phyloP scores from a whole-genome alignment of 2,329 filamentous ascomycete species.

The Paraconiothyrium sp. region DNA sequence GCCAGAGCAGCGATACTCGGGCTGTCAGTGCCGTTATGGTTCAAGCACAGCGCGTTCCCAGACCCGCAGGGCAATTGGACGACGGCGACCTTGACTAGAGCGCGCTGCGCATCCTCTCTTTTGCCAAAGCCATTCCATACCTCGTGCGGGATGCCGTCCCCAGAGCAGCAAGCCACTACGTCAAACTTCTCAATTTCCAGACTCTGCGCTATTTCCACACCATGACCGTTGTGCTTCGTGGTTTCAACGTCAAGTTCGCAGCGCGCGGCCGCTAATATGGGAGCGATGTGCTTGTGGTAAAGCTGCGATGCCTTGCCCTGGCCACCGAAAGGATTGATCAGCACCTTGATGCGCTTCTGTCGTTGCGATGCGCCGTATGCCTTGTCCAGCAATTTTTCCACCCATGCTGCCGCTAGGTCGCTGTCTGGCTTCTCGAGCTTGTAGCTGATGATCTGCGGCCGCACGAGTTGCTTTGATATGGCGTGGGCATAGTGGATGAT shows the following conservation, averaged over 20 bases:
- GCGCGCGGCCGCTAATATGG: slow-evolving; percentile 82
- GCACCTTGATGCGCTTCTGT: slow-evolving; percentile 81
- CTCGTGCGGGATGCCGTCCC: slow-evolving; percentile 90
- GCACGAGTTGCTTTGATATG: slow-evolving; percentile 65
- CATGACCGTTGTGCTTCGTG: slow-evolving; percentile 79
- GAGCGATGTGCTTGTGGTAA: slow-evolving; percentile 79
- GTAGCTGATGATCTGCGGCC: slow-evolving; percentile 70
- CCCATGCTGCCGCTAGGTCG: slow-evolving; percentile 67
- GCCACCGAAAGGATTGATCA: slow-evolving; percentile 91
- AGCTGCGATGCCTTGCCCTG: slow-evolving; percentile 77
- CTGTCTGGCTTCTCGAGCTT: slow-evolving; percentile 63
- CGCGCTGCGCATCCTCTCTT: slow-evolving; percentile 76
- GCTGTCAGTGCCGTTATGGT: slow-evolving; percentile 82
- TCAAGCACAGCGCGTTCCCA: slow-evolving; percentile 92
- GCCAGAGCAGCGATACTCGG: slow-evolving; percentile 80
- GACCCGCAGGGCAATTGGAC: slow-evolving; percentile 91
- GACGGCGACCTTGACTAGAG: slow-evolving; percentile 80
- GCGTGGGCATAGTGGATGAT: slow-evolving; percentile 76
- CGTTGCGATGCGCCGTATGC: slow-evolving; percentile 76
- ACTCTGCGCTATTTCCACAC: slow-evolving; percentile 76
- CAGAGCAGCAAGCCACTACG: slow-evolving; percentile 87
- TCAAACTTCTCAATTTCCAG: slow-evolving; percentile 84
- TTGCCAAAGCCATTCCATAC: slow-evolving; percentile 91
- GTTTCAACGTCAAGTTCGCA: slow-evolving; percentile 78
- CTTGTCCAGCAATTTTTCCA: slow-evolving; percentile 69